These are phyloP conservation scores for Alopecurus myosuroides DNA, from an alignment of 176 grass and related monocot genomes.

Conservation along the genomic window DNA sequence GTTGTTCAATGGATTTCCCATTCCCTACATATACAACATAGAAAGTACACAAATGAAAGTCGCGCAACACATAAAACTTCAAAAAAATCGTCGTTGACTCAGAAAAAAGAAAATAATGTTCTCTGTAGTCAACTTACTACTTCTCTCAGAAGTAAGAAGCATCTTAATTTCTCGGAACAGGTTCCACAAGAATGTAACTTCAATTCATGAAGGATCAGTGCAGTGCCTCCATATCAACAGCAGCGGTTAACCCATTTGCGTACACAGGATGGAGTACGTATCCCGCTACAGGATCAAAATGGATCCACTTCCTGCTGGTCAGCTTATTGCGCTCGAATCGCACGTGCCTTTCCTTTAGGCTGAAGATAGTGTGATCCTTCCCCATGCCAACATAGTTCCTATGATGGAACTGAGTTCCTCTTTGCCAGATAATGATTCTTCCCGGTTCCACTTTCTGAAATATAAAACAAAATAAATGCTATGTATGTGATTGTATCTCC, in stretches of 20 bases:
- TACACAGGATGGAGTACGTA: slow-evolving; percentile 72
- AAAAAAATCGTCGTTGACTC: no score
- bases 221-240: slow-evolving; percentile 18
- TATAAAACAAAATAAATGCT: not conserved
- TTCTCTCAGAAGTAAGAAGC: no score
- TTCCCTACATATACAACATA: slow-evolving; percentile 56
- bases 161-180: no score
- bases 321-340: slow-evolving; percentile 82
- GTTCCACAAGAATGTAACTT: no score
- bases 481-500: not conserved
- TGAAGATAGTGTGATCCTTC: slow-evolving; percentile 80
- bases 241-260: not conserved
- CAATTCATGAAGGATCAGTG: not conserved
- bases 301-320: slow-evolving; percentile 83
- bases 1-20: slow-evolving; percentile 92
- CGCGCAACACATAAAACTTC: no score
- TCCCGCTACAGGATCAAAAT: slow-evolving; percentile 61
- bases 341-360: slow-evolving; percentile 78
- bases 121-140: no score
- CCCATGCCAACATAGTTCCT: slow-evolving; percentile 90
- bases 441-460: slow-evolving; percentile 53
- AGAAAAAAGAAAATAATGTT: no score
- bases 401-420: slow-evolving; percentile 77
- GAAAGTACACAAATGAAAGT: not conserved
- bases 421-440: slow-evolving; percentile 81